phyloP scores from a whole-genome alignment of 1,284 basidiomycete species.

The Phellopilus nigrolimitatus region DNA sequence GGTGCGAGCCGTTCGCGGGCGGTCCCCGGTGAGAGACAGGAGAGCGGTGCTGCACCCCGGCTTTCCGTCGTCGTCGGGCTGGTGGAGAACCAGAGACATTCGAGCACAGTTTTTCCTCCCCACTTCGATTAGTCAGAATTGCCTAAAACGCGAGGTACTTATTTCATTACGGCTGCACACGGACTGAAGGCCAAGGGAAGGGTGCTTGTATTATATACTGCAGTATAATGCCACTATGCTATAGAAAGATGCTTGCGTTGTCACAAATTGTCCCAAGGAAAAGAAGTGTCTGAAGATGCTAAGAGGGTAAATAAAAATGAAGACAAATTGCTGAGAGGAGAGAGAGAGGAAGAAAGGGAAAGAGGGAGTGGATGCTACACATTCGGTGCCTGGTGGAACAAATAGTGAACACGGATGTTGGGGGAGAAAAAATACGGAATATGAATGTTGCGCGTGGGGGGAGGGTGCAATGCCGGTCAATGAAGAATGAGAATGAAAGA shows the following conservation, averaged over 20 bases:
- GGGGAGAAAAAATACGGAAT: background rate
- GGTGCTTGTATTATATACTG: too few species aligned
- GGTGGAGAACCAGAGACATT: conserved; percentile 28
- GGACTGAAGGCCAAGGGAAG: background rate
- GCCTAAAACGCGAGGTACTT: background rate
- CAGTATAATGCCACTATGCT: background rate
- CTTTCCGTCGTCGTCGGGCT: conserved; percentile 72
- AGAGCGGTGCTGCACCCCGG: conserved; percentile 32
- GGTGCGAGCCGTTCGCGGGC: conserved; percentile 27
- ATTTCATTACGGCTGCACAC: background rate
- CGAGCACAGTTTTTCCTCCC: too few species aligned
- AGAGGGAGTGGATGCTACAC: conserved; percentile 4
- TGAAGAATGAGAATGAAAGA: background rate
- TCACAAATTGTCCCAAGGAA: background rate
- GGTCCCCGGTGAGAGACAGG: conserved; percentile 75
- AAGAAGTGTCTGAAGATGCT: background rate
- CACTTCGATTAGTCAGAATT: too few species aligned
- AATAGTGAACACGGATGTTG: background rate
- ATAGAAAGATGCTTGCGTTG: background rate
- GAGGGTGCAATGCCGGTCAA: too few species aligned
- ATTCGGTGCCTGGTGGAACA: conserved; percentile 7
- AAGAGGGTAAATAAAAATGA: background rate
- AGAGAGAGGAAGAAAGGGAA: background rate
- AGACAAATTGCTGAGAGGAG: conserved; percentile 1
- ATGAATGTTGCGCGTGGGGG: background rate